Conservation (phyloP, 2,329 filamentous ascomycete species). For the Parastagonospora avenae region DNA sequence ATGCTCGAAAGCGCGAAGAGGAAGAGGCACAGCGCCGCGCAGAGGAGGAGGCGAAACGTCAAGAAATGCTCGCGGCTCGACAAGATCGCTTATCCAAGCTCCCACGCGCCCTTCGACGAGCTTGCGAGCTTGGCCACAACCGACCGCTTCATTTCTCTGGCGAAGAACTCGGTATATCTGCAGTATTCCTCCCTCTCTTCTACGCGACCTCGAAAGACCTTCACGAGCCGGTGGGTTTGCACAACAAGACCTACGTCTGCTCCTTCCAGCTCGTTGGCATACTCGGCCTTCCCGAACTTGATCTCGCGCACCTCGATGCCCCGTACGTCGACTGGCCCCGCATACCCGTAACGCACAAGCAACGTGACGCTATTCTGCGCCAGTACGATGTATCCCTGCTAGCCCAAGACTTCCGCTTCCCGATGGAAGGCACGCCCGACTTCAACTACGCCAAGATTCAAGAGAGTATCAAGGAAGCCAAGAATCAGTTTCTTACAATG, state of each 20-base stretch:
- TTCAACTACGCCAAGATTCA: conserved; percentile 45
- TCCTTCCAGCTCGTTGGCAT: conserved; percentile 49
- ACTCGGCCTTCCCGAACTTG: conserved; percentile 47
- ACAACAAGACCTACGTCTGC: conserved; percentile 41
- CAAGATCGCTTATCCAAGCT: conserved; percentile 43
- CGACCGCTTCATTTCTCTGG: conserved; percentile 47
- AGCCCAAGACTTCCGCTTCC: conserved; percentile 46
- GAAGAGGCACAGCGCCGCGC: conserved; percentile 35
- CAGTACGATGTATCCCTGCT: conserved; percentile 47
- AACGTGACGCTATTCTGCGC: conserved; percentile 43
- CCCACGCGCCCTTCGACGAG: conserved; percentile 43
- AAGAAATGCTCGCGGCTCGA: conserved; percentile 38
- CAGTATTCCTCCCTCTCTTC: conserved; percentile 46
- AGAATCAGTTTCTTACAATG: conserved; percentile 44
- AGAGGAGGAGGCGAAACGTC: conserved; percentile 36
- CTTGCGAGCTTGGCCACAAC: conserved; percentile 44
- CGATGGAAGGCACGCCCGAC: conserved; percentile 44
- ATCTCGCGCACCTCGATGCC: conserved; percentile 37
- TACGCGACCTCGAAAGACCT: conserved; percentile 42
- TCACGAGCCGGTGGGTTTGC: conserved; percentile 18
- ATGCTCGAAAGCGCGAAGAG: conserved; percentile 36
- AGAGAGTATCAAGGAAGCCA: conserved; percentile 42
- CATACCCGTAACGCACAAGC: conserved; percentile 38
- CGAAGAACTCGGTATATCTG: conserved; percentile 46
- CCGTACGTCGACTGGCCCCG: conserved; percentile 46